Evolutionary conservation across 768 basidiomycete species (phyloP).

Genomic region (Boletus subparvulus): DNA sequence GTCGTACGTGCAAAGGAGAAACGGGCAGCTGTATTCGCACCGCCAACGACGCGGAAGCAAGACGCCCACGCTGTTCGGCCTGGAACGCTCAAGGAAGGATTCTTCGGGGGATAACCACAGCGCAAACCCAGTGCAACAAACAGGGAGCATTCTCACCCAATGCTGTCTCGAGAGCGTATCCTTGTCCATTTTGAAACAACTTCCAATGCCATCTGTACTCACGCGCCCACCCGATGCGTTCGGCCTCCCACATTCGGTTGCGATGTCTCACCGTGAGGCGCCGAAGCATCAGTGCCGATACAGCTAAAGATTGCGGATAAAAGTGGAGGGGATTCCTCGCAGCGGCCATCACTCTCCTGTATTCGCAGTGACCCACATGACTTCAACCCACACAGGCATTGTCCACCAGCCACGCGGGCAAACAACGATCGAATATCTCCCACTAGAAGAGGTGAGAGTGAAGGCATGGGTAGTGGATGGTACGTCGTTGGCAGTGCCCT

Average conservation of each 20-base stretch:
- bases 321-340: not conserved
- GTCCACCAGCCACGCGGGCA: conserved; percentile 29
- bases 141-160: not conserved
- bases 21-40: not conserved
- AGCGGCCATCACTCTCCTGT: conserved; percentile 3
- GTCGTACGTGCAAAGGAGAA: not conserved
- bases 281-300: not conserved
- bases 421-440: conserved; percentile 31
- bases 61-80: not conserved
- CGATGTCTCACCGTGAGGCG: conserved; percentile 1
- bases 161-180: not conserved
- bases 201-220: not conserved
- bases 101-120: conserved; percentile 10
- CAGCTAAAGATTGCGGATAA: conserved; percentile 15
- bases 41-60: not conserved
- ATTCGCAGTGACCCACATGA: conserved; percentile 11
- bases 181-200: not conserved
- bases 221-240: not conserved
- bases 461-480: conserved; percentile 46
- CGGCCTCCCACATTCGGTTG: conserved; percentile 5
- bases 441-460: conserved; percentile 42
- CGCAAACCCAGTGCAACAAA: too few species aligned
- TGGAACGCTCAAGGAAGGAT: not conserved
- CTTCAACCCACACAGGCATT: conserved; percentile 28
- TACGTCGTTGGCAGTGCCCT: conserved; percentile 14